phyloP scores from a whole-genome alignment of 768 basidiomycete genomes.

The Rhizopogon vinicolor region DNA sequence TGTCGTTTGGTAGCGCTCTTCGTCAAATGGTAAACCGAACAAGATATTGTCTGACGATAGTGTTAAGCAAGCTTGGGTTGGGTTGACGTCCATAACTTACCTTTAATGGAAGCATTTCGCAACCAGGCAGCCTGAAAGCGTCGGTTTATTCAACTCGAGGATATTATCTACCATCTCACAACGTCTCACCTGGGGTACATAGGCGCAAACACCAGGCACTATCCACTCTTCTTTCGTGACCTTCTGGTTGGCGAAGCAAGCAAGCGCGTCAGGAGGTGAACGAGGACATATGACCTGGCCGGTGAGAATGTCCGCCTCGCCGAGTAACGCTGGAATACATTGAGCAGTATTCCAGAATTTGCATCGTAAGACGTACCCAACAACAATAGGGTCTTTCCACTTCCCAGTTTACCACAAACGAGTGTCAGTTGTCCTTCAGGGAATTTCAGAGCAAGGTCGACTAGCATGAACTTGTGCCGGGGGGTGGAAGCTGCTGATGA shows the following conservation, averaged over 20 bases:
- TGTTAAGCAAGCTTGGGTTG: not conserved
- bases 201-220: conserved; percentile 74
- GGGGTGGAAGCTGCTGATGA: conserved; percentile 69
- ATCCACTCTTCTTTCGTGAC: conserved; percentile 65
- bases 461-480: conserved; percentile 69
- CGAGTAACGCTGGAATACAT: conserved; percentile 58
- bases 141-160: conserved; percentile 26
- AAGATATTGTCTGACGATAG: conserved; percentile 57
- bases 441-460: conserved; percentile 76
- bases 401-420: conserved; percentile 85
- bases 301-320: conserved; percentile 80
- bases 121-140: conserved; percentile 55
- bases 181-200: conserved; percentile 69
- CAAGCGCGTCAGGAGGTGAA: conserved; percentile 77
- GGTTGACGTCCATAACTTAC: conserved; percentile 12
- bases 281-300: conserved; percentile 82
- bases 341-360: conserved; percentile 1
- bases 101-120: conserved; percentile 65
- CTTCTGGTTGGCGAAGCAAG: conserved; percentile 43
- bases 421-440: conserved; percentile 76
- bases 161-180: conserved; percentile 24
- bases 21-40: conserved; percentile 72
- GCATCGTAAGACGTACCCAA: conserved; percentile 37
- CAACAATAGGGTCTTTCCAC: conserved; percentile 85
- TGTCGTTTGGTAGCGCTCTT: conserved; percentile 70